A percentile compares a stretch with the other conserved stretches of the same genome.
Evolutionary conservation across 192 early-diverging fungal species (phyloP).

Genomic region (Mycoemilia scoparia): DNA sequence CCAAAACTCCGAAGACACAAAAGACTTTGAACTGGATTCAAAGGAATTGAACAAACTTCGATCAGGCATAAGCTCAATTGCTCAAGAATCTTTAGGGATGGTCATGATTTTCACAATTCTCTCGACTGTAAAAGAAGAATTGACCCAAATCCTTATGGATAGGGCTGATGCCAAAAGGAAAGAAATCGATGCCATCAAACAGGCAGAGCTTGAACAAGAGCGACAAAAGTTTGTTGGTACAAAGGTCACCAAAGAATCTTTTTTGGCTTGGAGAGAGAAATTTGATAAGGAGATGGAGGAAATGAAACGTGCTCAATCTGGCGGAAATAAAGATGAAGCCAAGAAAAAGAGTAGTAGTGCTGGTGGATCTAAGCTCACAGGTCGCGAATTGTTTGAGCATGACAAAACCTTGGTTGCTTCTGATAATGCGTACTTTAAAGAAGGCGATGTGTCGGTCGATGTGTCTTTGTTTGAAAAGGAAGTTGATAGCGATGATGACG

Average conservation of each 20-base stretch:
- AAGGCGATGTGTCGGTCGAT: constrained; percentile 77
- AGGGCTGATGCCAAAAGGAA: constrained; percentile 30
- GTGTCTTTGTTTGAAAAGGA: constrained; percentile 51
- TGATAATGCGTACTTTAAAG: constrained; percentile 62
- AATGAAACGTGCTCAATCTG: constrained; percentile 25
- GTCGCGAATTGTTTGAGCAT: constrained; percentile 81
- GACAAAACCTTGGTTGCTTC: constrained; percentile 67
- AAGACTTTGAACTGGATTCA: constrained; percentile 25
- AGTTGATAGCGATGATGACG: constrained; percentile 28
- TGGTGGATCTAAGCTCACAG: constrained; percentile 38
- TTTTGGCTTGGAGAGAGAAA: constrained; percentile 56
- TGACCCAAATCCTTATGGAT: constrained; percentile 39
- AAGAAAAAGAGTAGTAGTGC: no score
- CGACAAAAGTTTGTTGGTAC: constrained; percentile 63
- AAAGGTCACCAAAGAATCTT: constrained; percentile 55
- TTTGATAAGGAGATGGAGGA: constrained; percentile 57
- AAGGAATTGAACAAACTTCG: constrained; percentile 16
- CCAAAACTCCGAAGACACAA: constrained; percentile 18
- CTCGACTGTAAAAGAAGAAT: constrained; percentile 48
- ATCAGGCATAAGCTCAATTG: constrained; percentile 8
- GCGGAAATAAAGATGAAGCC: constrained; percentile 17
- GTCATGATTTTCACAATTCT: constrained; percentile 81
- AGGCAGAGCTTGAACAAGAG: constrained; percentile 53
- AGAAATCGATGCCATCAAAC: constrained; percentile 31
- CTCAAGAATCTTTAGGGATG: constrained; percentile 70